Evolutionary conservation across 352 stramenopile genomes (phyloP).

Genomic region (Globisporangium abappressorium): DNA sequence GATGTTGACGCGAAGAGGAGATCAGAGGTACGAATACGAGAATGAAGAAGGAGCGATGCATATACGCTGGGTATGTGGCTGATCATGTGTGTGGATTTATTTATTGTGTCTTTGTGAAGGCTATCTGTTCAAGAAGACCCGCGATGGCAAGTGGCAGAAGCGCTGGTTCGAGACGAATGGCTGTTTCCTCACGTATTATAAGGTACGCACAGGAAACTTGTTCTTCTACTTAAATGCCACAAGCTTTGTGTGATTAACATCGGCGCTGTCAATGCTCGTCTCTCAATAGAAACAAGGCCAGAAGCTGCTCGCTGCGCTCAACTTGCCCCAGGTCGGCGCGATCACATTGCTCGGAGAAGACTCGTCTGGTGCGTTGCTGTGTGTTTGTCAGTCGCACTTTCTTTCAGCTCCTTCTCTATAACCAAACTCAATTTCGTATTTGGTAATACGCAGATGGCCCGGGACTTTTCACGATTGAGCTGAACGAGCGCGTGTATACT

Average conservation of each 20-base stretch:
- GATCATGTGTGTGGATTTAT: not conserved
- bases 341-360: conserved; percentile 76
- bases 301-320: conserved; percentile 93
- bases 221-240: not conserved
- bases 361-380: conserved; percentile 38
- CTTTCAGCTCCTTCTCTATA: not conserved
- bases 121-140: conserved; percentile 94
- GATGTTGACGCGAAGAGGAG: conserved; percentile 32
- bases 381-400: not conserved
- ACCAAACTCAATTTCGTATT: conserved; percentile 11
- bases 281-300: conserved; percentile 81
- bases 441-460: conserved; percentile 48
- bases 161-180: conserved; percentile 99
- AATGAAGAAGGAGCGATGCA: not conserved
- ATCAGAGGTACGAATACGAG: conserved; percentile 39
- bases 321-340: conserved; percentile 90
- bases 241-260: not conserved
- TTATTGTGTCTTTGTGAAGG: conserved; percentile 29
- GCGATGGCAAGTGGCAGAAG: conserved; percentile 95
- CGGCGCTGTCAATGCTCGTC: not conserved
- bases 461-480: conserved; percentile 86
- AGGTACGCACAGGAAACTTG: conserved; percentile 60
- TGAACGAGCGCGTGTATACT: conserved; percentile 90
- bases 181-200: conserved; percentile 99
- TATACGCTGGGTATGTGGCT: not conserved